These are phyloP conservation scores for Wickerhamiella musiphila DNA, from an alignment of 805 yeast genomes.

Conservation along the genomic window DNA sequence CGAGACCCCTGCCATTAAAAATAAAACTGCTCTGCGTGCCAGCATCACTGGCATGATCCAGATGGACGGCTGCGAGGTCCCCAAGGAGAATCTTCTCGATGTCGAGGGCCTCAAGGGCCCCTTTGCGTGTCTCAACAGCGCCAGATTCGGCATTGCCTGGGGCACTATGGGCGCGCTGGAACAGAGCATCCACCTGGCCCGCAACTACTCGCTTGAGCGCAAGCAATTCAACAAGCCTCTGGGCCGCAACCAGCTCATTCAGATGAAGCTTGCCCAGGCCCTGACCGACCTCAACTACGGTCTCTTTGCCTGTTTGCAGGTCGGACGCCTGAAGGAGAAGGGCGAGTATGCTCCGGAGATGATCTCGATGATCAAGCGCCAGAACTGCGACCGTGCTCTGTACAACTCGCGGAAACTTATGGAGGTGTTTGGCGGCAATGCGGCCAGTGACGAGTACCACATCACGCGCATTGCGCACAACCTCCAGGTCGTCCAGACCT, in stretches of 20 bases:
- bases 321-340: slow-evolving; percentile 26
- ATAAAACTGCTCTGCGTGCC: slow-evolving; percentile 26
- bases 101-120: slow-evolving; percentile 28
- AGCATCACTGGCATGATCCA: slow-evolving; percentile 28
- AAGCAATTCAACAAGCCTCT: slow-evolving; percentile 26
- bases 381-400: slow-evolving; percentile 28
- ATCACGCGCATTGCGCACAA: slow-evolving; percentile 28
- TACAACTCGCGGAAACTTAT: slow-evolving; percentile 22
- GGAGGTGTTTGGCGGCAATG: slow-evolving; percentile 32
- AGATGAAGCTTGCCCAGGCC: slow-evolving; percentile 28
- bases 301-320: slow-evolving; percentile 24
- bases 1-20: slow-evolving; percentile 25
- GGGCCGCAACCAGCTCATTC: slow-evolving; percentile 26
- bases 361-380: slow-evolving; percentile 28
- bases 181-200: slow-evolving; percentile 23
- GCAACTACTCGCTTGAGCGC: slow-evolving; percentile 25
- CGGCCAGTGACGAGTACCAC: slow-evolving; percentile 28
- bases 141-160: slow-evolving; percentile 29
- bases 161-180: slow-evolving; percentile 30
- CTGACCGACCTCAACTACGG: slow-evolving; percentile 26
- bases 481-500: slow-evolving; percentile 29
- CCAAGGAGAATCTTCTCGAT: slow-evolving; percentile 25
- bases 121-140: slow-evolving; percentile 27
- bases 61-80: slow-evolving; percentile 29
- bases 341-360: slow-evolving; percentile 25